phyloP scores from a whole-genome alignment of 129 eudicot species.

The Chrysanthemum makinoi region DNA sequence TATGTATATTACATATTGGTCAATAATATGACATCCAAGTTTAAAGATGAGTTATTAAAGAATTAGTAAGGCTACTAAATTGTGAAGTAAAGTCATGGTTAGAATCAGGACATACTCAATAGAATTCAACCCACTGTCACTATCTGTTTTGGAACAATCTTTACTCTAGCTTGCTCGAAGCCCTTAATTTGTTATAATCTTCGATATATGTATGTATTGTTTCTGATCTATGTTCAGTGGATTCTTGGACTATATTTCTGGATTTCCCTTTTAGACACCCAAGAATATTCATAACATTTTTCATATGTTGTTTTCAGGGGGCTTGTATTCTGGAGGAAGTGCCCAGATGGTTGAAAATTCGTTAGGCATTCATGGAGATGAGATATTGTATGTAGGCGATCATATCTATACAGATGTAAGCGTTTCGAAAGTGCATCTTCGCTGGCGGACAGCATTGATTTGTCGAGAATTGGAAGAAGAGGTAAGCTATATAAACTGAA shows the following conservation, averaged over 20 bases:
- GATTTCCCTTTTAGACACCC: no score
- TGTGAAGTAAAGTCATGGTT: no score
- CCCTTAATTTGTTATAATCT: no score
- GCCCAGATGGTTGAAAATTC: conserved; percentile 97
- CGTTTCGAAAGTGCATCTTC: conserved; percentile 85
- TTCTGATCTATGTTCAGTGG: background rate
- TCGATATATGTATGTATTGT: background rate
- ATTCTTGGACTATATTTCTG: no score
- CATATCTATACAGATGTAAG: conserved; percentile 97
- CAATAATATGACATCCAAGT: no score
- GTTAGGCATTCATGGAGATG: conserved; percentile 86
- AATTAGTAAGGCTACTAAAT: no score
- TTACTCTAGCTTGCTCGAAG: no score
- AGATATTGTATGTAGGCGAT: conserved; percentile 93
- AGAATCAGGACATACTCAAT: no score
- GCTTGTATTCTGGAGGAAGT: conserved; percentile 94
- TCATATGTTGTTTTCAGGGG: conserved; percentile 49
- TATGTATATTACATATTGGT: no score
- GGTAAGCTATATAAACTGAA: conserved; percentile 41
- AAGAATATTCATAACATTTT: background rate
- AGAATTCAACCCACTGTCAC: no score
- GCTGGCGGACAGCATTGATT: conserved; percentile 95
- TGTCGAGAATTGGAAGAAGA: conserved; percentile 95
- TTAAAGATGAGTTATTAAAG: no score
- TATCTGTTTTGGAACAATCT: no score